Evolutionary conservation across 352 stramenopile species (phyloP).

Genomic region (Phytophthora sansomeana): DNA sequence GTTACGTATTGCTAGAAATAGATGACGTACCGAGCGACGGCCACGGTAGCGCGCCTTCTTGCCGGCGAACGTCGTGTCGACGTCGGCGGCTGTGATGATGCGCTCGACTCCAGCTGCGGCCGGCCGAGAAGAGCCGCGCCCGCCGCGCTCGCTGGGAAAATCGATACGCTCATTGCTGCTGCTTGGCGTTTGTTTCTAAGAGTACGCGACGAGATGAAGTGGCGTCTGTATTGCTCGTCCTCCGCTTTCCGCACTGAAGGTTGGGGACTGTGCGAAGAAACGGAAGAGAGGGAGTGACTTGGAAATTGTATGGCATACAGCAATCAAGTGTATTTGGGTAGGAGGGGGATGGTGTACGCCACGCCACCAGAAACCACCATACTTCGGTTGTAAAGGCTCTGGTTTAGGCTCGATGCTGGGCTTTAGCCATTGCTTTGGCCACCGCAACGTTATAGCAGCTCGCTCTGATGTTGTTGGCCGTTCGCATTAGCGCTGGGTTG

Average conservation of each 20-base stretch:
- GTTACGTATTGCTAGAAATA: too few species aligned
- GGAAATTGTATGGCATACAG: constrained; percentile 1
- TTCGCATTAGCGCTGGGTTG: neutral
- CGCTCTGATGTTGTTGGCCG: neutral
- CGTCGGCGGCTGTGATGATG: constrained; percentile 81
- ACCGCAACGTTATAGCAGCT: too few species aligned
- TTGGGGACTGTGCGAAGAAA: constrained; percentile 27
- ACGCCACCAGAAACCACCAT: neutral
- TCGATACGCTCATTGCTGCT: constrained; percentile 40
- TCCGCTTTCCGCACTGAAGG: constrained; percentile 32
- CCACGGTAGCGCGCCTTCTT: constrained; percentile 81
- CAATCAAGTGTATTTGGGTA: constrained; percentile 2
- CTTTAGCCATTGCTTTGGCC: too few species aligned
- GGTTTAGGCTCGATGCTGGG: too few species aligned
- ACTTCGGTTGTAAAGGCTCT: neutral
- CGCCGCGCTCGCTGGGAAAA: constrained; percentile 38
- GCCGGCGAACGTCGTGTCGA: constrained; percentile 82
- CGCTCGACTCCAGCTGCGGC: constrained; percentile 82
- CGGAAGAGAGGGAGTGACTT: constrained; percentile 22
- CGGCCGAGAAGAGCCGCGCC: constrained; percentile 55
- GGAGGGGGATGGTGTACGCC: constrained; percentile 10
- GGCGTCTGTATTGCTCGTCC: neutral
- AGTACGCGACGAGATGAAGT: too few species aligned
- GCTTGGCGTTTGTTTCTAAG: too few species aligned
- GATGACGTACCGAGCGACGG: constrained; percentile 60